Percentiles rank a stretch among this genome's conserved stretches.
Conservation (phyloP, 495 filamentous ascomycete genomes). For the Talaromyces proteolyticus region DNA sequence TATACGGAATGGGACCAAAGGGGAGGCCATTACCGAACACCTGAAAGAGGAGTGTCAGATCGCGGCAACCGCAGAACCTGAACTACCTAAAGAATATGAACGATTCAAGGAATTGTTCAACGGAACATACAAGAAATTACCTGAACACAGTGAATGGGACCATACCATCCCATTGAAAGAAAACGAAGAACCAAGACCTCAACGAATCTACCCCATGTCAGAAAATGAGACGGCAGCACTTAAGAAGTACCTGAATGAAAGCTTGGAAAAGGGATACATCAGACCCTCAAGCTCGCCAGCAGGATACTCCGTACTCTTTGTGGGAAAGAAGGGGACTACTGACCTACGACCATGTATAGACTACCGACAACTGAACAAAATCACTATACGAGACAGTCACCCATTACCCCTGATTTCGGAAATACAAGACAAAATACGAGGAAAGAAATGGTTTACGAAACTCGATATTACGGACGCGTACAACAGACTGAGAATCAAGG, state of each 20-base stretch:
- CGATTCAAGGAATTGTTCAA: constrained; percentile 7
- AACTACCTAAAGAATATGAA: constrained; percentile 1
- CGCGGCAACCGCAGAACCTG: not conserved
- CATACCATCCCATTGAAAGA: constrained; percentile 7
- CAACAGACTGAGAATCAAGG: constrained; percentile 9
- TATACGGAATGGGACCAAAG: not conserved
- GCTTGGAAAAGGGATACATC: constrained; percentile 4
- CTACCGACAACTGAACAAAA: constrained; percentile 9
- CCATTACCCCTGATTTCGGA: constrained; percentile 4
- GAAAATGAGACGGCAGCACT: constrained; percentile 8
- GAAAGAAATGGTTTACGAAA: constrained; percentile 13
- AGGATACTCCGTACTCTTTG: constrained; percentile 3
- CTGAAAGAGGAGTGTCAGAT: not conserved
- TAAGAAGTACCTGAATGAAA: constrained; percentile 14
- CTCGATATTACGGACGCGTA: constrained; percentile 14
- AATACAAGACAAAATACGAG: constrained; percentile 10
- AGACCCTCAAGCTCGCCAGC: constrained; percentile 1
- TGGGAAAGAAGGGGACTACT: not conserved
- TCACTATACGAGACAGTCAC: constrained; percentile 12
- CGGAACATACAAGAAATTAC: constrained; percentile 4
- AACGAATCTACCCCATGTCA: constrained; percentile 12
- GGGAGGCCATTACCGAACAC: not conserved
- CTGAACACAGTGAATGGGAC: constrained; percentile 1
- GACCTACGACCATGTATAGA: constrained; percentile 9
- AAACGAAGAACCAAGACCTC: constrained; percentile 3